These are phyloP conservation scores for Nannizzia gypsea DNA, from an alignment of 2,329 filamentous ascomycete species.

Conservation along the genomic window DNA sequence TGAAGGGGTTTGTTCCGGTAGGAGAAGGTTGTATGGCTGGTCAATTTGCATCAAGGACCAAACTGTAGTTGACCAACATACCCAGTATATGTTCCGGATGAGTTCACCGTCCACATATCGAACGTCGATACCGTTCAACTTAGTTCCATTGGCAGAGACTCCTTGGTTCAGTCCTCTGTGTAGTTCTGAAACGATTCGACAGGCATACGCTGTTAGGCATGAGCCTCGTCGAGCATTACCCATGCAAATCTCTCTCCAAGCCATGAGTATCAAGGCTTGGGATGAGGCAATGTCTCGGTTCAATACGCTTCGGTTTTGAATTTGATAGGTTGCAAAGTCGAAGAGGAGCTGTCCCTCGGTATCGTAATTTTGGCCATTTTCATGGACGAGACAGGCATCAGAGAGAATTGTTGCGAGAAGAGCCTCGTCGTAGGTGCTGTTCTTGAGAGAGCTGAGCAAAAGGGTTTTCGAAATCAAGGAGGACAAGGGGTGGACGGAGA, in stretches of 20 bases:
- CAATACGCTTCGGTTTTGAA: slow-evolving; percentile 5
- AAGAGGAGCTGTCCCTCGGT: slow-evolving; percentile 7
- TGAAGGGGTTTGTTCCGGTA: slow-evolving; percentile 9
- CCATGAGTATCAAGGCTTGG: slow-evolving; percentile 10
- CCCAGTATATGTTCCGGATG: slow-evolving; percentile 11
- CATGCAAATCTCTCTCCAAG: slow-evolving; percentile 10
- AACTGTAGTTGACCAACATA: slow-evolving; percentile 9
- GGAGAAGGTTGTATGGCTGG: slow-evolving; percentile 7
- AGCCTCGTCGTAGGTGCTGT: slow-evolving; percentile 9
- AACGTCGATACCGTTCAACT: slow-evolving; percentile 10
- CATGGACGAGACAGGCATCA: slow-evolving; percentile 10
- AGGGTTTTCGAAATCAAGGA: slow-evolving; percentile 9
- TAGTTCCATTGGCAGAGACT: slow-evolving; percentile 8
- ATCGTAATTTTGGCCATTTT: slow-evolving; percentile 8
- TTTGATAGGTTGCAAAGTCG: slow-evolving; percentile 5
- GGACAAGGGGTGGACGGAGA: slow-evolving; percentile 8
- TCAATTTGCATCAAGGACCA: slow-evolving; percentile 11
- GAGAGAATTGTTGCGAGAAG: slow-evolving; percentile 9
- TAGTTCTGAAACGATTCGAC: slow-evolving; percentile 8
- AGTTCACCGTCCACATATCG: slow-evolving; percentile 10
- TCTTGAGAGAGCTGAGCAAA: slow-evolving; percentile 8
- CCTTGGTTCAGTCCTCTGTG: slow-evolving; percentile 8
- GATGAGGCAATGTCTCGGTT: slow-evolving; percentile 8
- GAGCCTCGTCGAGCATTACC: slow-evolving; percentile 8
- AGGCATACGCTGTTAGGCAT: slow-evolving; percentile 7